These are phyloP conservation scores for Beauveria sp. DNA, from an alignment of 2,329 filamentous ascomycete genomes.

Conservation along the genomic window DNA sequence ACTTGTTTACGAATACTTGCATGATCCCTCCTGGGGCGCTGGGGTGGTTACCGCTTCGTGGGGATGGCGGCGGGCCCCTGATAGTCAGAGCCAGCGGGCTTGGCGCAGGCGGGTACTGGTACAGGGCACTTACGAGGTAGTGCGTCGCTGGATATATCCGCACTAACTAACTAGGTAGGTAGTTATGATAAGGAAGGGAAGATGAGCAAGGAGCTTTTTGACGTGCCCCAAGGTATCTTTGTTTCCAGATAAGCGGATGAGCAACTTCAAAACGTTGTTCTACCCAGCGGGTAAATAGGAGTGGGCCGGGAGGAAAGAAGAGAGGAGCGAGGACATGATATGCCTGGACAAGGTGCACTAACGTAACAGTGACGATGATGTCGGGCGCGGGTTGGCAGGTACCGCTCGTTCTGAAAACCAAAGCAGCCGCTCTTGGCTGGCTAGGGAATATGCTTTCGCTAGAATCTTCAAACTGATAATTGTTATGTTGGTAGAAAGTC, in stretches of 20 bases:
- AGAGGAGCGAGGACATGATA: background rate
- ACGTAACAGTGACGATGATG: background rate
- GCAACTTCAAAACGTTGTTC: background rate
- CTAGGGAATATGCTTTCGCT: background rate
- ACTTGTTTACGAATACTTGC: too few relatives aligned
- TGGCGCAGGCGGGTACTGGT: background rate
- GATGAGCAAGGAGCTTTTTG: background rate
- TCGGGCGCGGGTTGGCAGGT: background rate
- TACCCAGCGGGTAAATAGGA: background rate
- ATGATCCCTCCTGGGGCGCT: background rate
- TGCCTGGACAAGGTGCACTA: background rate
- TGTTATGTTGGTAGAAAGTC: background rate
- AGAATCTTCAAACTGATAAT: background rate
- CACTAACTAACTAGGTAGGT: background rate
- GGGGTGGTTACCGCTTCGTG: background rate
- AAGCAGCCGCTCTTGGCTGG: background rate
- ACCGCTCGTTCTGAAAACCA: background rate
- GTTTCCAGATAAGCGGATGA: background rate
- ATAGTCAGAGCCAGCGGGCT: slow-evolving; percentile 3
- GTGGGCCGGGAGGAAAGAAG: background rate
- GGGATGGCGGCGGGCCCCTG: background rate
- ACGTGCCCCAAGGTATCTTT: background rate
- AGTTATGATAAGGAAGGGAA: background rate
- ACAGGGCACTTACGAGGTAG: background rate
- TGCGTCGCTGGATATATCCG: background rate